A percentile compares a stretch with the other conserved stretches of the same genome.
These are phyloP conservation scores for Penicillium sp. DNA, from an alignment of 2,329 filamentous ascomycete genomes.

Conservation along the genomic window DNA sequence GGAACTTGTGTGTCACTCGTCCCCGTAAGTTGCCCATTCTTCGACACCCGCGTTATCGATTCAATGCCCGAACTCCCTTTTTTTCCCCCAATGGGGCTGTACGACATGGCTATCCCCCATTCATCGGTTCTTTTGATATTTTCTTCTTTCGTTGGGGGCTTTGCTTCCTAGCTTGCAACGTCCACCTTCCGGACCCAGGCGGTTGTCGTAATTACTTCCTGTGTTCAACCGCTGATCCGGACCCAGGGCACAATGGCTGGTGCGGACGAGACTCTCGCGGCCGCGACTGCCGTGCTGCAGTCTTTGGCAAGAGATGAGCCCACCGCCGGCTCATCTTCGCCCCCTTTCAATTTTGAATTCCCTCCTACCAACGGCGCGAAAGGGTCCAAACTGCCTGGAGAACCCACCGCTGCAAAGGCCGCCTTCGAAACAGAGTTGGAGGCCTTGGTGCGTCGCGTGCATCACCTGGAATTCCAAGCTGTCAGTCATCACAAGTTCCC, in stretches of 20 bases:
- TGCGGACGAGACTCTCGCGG: slow-evolving; percentile 49
- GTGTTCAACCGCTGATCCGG: slow-evolving; percentile 19
- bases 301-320: slow-evolving; percentile 45
- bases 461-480: slow-evolving; percentile 78
- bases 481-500: slow-evolving; percentile 59
- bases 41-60: not conserved
- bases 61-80: not conserved
- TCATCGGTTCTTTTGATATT: not conserved
- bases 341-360: slow-evolving; percentile 38
- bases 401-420: slow-evolving; percentile 71
- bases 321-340: slow-evolving; percentile 33
- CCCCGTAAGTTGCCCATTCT: not conserved
- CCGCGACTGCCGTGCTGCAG: slow-evolving; percentile 48
- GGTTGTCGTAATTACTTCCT: not conserved
- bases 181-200: not conserved
- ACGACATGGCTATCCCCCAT: not conserved
- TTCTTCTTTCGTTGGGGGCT: not conserved
- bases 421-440: slow-evolving; percentile 80
- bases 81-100: not conserved
- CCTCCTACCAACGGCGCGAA: slow-evolving; percentile 50
- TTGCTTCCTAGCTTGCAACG: not conserved
- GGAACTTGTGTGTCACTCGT: slow-evolving; percentile 1
- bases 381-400: slow-evolving; percentile 73
- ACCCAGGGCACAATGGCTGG: slow-evolving; percentile 46
- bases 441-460: slow-evolving; percentile 73